Base-by-base conservation (phyloP, 208 protist species). In the Trypanosoma cruzi region DNA sequence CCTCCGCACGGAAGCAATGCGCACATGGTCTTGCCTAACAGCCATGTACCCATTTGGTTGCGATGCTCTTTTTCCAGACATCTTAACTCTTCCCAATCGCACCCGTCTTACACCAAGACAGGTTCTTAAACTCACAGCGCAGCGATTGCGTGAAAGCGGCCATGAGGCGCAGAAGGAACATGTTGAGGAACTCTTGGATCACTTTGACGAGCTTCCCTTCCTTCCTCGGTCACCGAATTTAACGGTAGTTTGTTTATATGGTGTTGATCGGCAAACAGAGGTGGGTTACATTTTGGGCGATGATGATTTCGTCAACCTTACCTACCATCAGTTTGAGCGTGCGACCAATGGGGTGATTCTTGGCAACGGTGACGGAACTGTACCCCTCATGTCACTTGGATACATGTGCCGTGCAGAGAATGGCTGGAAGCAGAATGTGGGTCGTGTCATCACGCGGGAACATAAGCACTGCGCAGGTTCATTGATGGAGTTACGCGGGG, bases 341-440 rank as follows among this genome's bases (percentile, higher is more conserved):
- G 58, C 71, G 22, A 77, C 52, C 40, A 84, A 93, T 53, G 94
- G 92, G 36, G 90, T 98, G 44, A 64, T 81, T 44, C 64, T 87
- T 52, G 77, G 68, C 16, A 73, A 95, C 40, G 95, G 95, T 36
- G 95, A 98, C 55, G 93, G 93, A 29, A 98, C 95, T 24, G 92
- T 98, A 44, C 89, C 95, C 40, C 81, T 98, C 7, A 26, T 91
- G 44, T 92, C 85, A 34, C 84, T 98, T 22, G 92, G 79, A 22
- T 96, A 96, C 79, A 96, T 97, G 90, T 97, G 94, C 70, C 79
- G 90, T 2, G 87, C 88, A 18, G 74, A 81, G 46, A 95, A 96
- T 76, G 90, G 90, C 8, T 98, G 92, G 91, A 76, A 54, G 10
- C 72, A 77, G 40, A 87, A 89, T 70, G 85, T 94, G 29, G 86